Evolutionary conservation across 148 eudicot species (phyloP), one percentile per base, ranked within the genome.

Genomic region (Rhododendron henanense): DNA sequence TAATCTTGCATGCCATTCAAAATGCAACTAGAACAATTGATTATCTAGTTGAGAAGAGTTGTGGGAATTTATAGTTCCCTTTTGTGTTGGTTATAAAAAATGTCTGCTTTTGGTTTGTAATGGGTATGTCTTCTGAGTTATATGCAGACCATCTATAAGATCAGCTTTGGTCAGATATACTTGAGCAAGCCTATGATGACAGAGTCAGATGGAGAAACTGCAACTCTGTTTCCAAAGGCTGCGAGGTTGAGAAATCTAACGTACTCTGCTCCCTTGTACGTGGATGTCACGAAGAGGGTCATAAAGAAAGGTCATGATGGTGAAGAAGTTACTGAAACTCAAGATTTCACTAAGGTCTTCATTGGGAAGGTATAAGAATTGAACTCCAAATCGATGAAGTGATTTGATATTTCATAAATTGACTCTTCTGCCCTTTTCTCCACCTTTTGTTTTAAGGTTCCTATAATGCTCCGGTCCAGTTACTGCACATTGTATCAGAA

Each of bases 101-200:
- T 16, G 5, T 47, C 15, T 77, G n/a, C 74, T 82, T 75, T 53
- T 33, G 73, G 47, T 6, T 87, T 53, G 23, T 74, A 47, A 59
- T 63, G 82, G 31, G 83, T 82, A 6, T 57, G 31, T 16, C 28
- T 1, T 84, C 2, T 51, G 61, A 41, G 63, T 85, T 83, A 35
- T 14, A 78, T 92, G 92, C 98, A 97, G 99, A 97, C 98, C 28
- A 93, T 95, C 55, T 95, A 97, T 85, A 97, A 93, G 91, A 97
- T 97, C 84, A 92, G 93, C 87, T 97, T 97, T 86, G 98, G 98
- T 75, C 99, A 97, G 88, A 97, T 97, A 75, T 97, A 95, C 79
- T 84, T 97, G 75, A 94, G 98, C 87, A 97, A 95, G 87, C 99
- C 99, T 4, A 97, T 97, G 99, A 94, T 97, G 99, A 97, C 99